phyloP scores from a whole-genome alignment of 805 yeast species.

The Zygoascus flipseniorum region DNA sequence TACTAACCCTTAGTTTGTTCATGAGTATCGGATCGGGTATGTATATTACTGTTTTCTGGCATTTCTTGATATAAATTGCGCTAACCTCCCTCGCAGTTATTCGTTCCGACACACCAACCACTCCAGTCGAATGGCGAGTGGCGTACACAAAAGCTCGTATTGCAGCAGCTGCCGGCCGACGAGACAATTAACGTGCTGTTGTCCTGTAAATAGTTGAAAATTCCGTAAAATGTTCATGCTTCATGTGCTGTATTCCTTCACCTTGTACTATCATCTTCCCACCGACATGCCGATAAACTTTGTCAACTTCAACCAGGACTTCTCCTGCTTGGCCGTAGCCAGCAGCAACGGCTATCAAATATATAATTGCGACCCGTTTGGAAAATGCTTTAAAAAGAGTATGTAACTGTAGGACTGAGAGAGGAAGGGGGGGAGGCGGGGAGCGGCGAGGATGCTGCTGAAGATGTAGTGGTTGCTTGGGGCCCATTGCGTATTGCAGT shows the following conservation, averaged over 20 bases:
- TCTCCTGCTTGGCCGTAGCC: slow-evolving; percentile 70
- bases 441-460: too few species aligned
- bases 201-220: neutral
- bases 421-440: too few species aligned
- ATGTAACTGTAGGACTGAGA: slow-evolving; percentile 4
- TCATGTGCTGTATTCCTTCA: neutral
- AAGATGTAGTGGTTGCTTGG: too few species aligned
- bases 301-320: slow-evolving; percentile 84
- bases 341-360: slow-evolving; percentile 57
- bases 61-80: slow-evolving; percentile 76
- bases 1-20: neutral
- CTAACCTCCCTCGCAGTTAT: slow-evolving; percentile 31
- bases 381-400: slow-evolving; percentile 48
- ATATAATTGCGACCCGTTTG: slow-evolving; percentile 83
- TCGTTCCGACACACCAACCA: slow-evolving; percentile 26
- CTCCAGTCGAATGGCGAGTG: slow-evolving; percentile 22
- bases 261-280: neutral
- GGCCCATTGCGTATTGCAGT: too few species aligned
- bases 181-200: neutral
- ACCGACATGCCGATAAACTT: slow-evolving; percentile 29
- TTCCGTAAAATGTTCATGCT: neutral
- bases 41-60: neutral
- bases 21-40: slow-evolving; percentile 6
- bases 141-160: slow-evolving; percentile 19
- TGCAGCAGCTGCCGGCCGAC: neutral